Conservation (phyloP, 441 rosid genomes). For the Brassica hybrid region DNA sequence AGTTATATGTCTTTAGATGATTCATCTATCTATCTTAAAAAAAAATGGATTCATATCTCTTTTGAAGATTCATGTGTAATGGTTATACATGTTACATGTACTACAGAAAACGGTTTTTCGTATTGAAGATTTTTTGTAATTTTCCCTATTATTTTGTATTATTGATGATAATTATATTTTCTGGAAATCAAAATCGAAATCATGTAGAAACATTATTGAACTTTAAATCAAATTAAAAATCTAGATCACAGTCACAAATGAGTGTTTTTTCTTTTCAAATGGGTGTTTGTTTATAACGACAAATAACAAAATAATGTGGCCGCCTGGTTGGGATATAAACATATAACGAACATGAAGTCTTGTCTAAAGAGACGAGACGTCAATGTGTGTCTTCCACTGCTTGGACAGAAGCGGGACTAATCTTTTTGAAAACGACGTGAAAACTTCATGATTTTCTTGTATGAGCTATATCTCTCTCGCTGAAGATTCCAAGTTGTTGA, state of each 20-base stretch:
- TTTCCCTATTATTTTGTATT: too few relatives aligned
- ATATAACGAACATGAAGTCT: slow-evolving; percentile 38
- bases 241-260: background rate
- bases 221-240: background rate
- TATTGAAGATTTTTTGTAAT: too few relatives aligned
- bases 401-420: slow-evolving; percentile 30
- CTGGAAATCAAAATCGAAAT: too few relatives aligned
- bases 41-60: too few relatives aligned
- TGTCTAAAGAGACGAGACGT: slow-evolving; percentile 37
- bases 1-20: too few relatives aligned
- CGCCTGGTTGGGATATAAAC: slow-evolving; percentile 37
- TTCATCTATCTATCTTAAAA: too few relatives aligned
- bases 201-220: too few relatives aligned
- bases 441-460: background rate
- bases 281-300: background rate
- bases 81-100: too few relatives aligned
- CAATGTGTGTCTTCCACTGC: slow-evolving; percentile 36
- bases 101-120: too few relatives aligned
- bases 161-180: too few relatives aligned
- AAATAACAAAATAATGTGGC: slow-evolving; percentile 29
- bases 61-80: too few relatives aligned
- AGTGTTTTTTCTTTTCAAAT: background rate
- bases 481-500: slow-evolving; percentile 36
- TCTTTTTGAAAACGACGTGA: slow-evolving; percentile 34
- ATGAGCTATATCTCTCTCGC: background rate